Evolutionary conservation across 2,329 filamentous ascomycete species (phyloP), one percentile per base, ranked within the genome.

Genomic region (Sporothrix luriei): DNA sequence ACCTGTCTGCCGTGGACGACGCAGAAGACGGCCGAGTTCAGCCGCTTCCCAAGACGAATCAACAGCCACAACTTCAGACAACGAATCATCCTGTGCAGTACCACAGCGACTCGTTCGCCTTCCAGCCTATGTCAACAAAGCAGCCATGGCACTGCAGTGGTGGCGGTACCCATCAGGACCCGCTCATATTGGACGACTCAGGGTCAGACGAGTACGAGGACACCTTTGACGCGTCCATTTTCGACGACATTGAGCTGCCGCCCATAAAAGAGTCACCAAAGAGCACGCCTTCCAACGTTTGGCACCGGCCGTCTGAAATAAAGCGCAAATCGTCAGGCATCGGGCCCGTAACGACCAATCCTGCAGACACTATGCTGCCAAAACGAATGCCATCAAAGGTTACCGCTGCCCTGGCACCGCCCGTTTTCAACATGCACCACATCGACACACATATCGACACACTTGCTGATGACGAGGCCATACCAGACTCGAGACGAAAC

Each of bases 151-250:
- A 66, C 29, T 66, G 67, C 2, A 62, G 49, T 6, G 68, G 70
- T 1, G 68, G 68, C 0, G 68, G 70, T 9, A 71, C 70, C 0
- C 61, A 48, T 4, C 40, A 65, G 3, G 65, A 59, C 2, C 73
- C 71, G 0, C 69, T 68, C 33, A 67, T 46, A 24, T 21, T 72
- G 1, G 69, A 71, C 14, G 68, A 70, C 3, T 68, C 69, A 0
- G 65, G 40, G 0, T 61, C 52, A 5, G 70, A 70, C 14, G 72
- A 72, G 16, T 65, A 51, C 16, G 46, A 65, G 26, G 62, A 65
- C 9, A 24, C 46, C 2, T 73, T 72, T 57, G 71, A 70, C 54
- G 68, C 70, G 6, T 69, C 71, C 26, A 70, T 73, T 5, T 74
- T 74, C 65, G 72, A 74, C 38, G 68, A 74, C 14, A 13, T 71